These are phyloP conservation scores for Tausonia pullulans DNA, from an alignment of 1,284 basidiomycete species.

Conservation along the genomic window DNA sequence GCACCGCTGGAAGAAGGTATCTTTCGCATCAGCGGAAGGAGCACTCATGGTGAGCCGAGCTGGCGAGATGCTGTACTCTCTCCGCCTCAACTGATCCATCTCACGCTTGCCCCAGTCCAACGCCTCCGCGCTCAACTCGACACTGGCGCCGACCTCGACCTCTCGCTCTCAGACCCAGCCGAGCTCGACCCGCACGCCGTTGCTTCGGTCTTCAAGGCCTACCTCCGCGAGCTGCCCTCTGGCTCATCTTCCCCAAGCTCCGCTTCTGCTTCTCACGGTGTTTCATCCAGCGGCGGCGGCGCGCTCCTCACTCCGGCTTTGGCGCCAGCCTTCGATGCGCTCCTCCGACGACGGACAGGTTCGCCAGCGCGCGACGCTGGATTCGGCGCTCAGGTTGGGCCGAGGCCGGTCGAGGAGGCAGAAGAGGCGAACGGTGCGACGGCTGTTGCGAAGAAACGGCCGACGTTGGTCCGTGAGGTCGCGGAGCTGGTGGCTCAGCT, in stretches of 20 bases:
- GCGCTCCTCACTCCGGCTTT: constrained; percentile 59
- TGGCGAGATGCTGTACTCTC: neutral
- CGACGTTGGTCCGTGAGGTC: constrained; percentile 20
- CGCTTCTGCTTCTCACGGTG: neutral
- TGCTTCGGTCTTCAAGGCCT: constrained; percentile 51
- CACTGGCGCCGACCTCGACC: constrained; percentile 68
- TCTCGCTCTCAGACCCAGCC: constrained; percentile 58
- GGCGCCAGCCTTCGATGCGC: constrained; percentile 60
- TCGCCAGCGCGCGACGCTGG: constrained; percentile 15
- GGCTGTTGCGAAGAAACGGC: constrained; percentile 11
- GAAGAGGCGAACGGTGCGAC: no score
- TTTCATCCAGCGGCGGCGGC: neutral
- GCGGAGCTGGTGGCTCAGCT: constrained; percentile 23
- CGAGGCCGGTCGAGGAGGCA: no score
- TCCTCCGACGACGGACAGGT: constrained; percentile 36
- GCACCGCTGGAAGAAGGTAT: constrained; percentile 37
- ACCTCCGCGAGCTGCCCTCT: constrained; percentile 36
- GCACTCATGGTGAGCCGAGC: constrained; percentile 39
- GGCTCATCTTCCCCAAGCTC: neutral
- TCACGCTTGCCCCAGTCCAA: constrained; percentile 11
- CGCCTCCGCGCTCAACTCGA: constrained; percentile 19
- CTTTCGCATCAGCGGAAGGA: constrained; percentile 35
- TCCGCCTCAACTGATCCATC: neutral
- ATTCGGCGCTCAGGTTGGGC: constrained; percentile 6
- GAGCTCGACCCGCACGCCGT: constrained; percentile 88